Evolutionary conservation across 2,329 filamentous ascomycete genomes (phyloP), one percentile per base, ranked within the genome.

Genomic region (Teratosphaeria gauchensis): DNA sequence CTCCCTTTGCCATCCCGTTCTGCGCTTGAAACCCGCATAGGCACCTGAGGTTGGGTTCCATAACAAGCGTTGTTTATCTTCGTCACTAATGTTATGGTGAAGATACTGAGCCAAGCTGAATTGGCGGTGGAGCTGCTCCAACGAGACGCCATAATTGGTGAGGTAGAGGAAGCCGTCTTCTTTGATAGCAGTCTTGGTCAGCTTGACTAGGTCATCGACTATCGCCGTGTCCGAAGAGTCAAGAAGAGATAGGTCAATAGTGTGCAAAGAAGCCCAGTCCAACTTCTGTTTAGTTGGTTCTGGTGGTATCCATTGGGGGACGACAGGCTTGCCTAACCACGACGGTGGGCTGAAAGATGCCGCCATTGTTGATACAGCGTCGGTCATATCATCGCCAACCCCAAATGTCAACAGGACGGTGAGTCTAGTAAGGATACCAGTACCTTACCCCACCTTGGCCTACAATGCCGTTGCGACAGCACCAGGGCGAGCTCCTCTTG

Each of bases 11-110:
- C 54, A 56, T 75, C 72, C 78, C 65, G 69, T 77, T n/a, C 62
- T 77, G 61, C 73, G 78, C 65, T 81, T 81, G 67, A 78, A 81
- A 0, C 78, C 78, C 3, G 78, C 78, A 75, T 76, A 81, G 1
- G 71, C 63, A n/a, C 79, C 79, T 0, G 71, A 77, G 3, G 78
- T 75, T 0, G 78, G 78, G 61, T 75, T 66, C 63, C 78, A 80
- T 0, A 80, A 73, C 16, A 81, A 73, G 1, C 74, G 72, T 57
- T 78, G 64, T 63, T 79, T 80, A 62, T 81, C 79, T 58, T 78
- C 76, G 6, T 79, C 75, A 14, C 70, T 76, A 28, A 80, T 80
- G 60, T 80, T 79, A 42, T 73, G 62, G 67, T 80, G 78, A 35
- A 80, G 62, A 56, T 80, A 81, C 55, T 81, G 78, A 5, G 78